Percentiles rank a stretch among this genome's conserved stretches.
Evolutionary conservation across 352 stramenopile genomes (phyloP).

Genomic region (Pilasporangium apinafurcum): DNA sequence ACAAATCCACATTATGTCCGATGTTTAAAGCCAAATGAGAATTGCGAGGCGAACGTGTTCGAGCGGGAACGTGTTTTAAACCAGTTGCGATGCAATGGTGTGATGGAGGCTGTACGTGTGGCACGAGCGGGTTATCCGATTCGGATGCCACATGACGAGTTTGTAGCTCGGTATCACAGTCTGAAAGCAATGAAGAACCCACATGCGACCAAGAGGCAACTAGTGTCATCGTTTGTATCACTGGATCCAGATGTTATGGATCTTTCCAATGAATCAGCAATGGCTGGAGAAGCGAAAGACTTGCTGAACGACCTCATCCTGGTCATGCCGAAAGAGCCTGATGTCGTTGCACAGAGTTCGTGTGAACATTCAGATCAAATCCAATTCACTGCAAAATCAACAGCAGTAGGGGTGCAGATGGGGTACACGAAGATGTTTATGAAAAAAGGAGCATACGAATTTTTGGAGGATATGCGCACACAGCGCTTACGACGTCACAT

Average conservation of each 20-base stretch:
- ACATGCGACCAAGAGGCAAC: slow-evolving; percentile 17
- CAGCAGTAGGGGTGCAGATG: slow-evolving; percentile 84
- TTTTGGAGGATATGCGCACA: slow-evolving; percentile 86
- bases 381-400: slow-evolving; percentile 53
- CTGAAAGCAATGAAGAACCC: slow-evolving; percentile 47
- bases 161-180: slow-evolving; percentile 72
- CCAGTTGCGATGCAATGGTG: slow-evolving; percentile 81
- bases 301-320: slow-evolving; percentile 85
- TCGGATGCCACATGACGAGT: slow-evolving; percentile 68
- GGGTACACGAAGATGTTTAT: slow-evolving; percentile 96
- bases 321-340: slow-evolving; percentile 85
- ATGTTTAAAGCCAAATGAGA: slow-evolving; percentile 88
- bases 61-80: slow-evolving; percentile 69
- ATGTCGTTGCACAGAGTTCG: slow-evolving; percentile 68
- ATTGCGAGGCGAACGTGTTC: slow-evolving; percentile 48
- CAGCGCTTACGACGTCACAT: slow-evolving; percentile 63
- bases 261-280: slow-evolving; percentile 23
- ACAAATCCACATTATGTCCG: slow-evolving; percentile 86
- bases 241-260: slow-evolving; percentile 33
- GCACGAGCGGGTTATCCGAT: slow-evolving; percentile 79
- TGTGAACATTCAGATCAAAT: slow-evolving; percentile 66
- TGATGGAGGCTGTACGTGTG: slow-evolving; percentile 84
- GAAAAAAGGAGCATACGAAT: slow-evolving; percentile 86
- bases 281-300: slow-evolving; percentile 60
- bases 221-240: slow-evolving; percentile 33